Evolutionary conservation across 148 eudicot species (phyloP).

Genomic region (Chenopodium berlandieri): DNA sequence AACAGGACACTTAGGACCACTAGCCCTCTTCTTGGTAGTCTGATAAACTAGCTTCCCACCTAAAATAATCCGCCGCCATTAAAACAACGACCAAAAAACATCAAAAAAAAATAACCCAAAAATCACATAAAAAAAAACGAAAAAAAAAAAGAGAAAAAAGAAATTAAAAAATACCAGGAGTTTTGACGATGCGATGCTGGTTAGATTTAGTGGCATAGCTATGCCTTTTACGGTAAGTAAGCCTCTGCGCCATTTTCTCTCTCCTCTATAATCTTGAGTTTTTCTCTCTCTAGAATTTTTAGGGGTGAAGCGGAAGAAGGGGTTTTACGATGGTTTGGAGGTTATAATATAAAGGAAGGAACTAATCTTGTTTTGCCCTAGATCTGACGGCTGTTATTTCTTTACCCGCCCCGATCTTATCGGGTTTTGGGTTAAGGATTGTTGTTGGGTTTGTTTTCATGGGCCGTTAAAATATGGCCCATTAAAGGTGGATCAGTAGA

Average conservation of each 20-base stretch:
- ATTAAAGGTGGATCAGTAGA: no score
- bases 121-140: background rate
- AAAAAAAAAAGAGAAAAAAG: background rate
- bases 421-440: background rate
- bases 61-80: background rate
- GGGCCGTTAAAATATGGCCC: no score
- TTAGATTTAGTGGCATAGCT: conserved; percentile 70
- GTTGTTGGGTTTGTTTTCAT: background rate
- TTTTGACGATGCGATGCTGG: conserved; percentile 60
- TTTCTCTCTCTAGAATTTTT: background rate
- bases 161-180: conserved; percentile 43
- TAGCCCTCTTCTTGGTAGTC: conserved; percentile 70
- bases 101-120: background rate
- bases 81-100: background rate
- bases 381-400: conserved; percentile 28
- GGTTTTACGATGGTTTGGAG: conserved; percentile 9
- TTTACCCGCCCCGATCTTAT: background rate
- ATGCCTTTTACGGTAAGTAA: conserved; percentile 50
- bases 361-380: conserved; percentile 14
- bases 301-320: conserved; percentile 15
- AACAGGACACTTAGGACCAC: conserved; percentile 72
- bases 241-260: conserved; percentile 49
- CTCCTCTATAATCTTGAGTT: background rate
- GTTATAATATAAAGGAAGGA: conserved; percentile 5
- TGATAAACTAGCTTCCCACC: conserved; percentile 68